Conservation (phyloP, 2,329 filamentous ascomycete genomes). For the Diaporthe ampelina region DNA sequence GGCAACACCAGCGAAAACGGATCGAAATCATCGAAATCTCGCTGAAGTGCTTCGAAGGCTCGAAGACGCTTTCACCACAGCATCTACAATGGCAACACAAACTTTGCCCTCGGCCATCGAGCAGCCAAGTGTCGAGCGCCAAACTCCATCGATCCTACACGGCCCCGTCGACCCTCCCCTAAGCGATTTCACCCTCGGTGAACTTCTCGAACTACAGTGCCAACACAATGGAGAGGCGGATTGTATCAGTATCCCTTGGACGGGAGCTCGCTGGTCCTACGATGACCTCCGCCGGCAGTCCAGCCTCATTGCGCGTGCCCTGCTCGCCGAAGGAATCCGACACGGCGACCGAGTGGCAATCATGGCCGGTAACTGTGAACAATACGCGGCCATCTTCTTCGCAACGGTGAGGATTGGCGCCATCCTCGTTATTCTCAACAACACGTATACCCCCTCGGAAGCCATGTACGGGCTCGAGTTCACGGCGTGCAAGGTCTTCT, state of each 20-base stretch:
- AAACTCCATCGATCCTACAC: slow-evolving; percentile 72
- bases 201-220: slow-evolving; percentile 79
- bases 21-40: slow-evolving; percentile 23
- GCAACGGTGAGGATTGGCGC: slow-evolving; percentile 76
- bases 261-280: slow-evolving; percentile 80
- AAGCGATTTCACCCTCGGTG: slow-evolving; percentile 78
- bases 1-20: slow-evolving; percentile 10
- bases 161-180: slow-evolving; percentile 78
- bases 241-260: slow-evolving; percentile 82
- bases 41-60: slow-evolving; percentile 33
- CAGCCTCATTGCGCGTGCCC: slow-evolving; percentile 72
- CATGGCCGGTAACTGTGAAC: slow-evolving; percentile 83
- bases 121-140: slow-evolving; percentile 43
- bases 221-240: slow-evolving; percentile 75
- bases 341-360: slow-evolving; percentile 80
- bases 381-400: slow-evolving; percentile 85
- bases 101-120: slow-evolving; percentile 30
- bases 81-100: slow-evolving; percentile 32
- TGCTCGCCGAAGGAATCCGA: slow-evolving; percentile 76
- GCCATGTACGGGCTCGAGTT: slow-evolving; percentile 79
- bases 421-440: slow-evolving; percentile 83
- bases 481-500: slow-evolving; percentile 79
- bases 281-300: slow-evolving; percentile 74
- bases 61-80: slow-evolving; percentile 25
- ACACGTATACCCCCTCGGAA: slow-evolving; percentile 83